Conservation (phyloP, 2,329 filamentous ascomycete species). For the Colletotrichum viniferum region DNA sequence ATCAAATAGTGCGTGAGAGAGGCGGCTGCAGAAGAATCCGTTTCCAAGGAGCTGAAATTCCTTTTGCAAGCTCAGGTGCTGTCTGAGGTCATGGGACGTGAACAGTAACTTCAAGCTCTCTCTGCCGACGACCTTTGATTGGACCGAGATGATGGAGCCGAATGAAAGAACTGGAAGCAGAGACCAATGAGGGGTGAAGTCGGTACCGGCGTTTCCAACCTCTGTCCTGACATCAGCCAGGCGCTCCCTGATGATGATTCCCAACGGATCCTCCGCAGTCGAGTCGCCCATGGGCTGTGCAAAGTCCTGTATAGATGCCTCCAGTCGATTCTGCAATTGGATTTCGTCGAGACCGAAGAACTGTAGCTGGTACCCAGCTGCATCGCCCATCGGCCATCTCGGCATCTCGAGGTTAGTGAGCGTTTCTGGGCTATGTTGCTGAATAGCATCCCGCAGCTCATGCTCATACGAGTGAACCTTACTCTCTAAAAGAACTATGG, state of each 20-base stretch:
- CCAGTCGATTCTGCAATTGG: slow-evolving; percentile 51
- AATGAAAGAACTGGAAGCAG: slow-evolving; percentile 75
- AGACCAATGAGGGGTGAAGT: slow-evolving; percentile 60
- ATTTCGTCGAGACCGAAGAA: slow-evolving; percentile 54
- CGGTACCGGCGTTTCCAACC: slow-evolving; percentile 17
- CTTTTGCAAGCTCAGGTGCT: slow-evolving; percentile 76
- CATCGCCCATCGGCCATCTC: background rate
- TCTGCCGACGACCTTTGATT: slow-evolving; percentile 78
- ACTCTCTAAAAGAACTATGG: slow-evolving; percentile 67
- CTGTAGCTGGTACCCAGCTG: slow-evolving; percentile 34
- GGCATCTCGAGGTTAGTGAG: background rate
- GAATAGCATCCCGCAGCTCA: slow-evolving; percentile 39
- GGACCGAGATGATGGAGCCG: slow-evolving; percentile 72
- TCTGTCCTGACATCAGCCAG: slow-evolving; percentile 31
- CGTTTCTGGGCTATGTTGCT: background rate
- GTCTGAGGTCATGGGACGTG: slow-evolving; percentile 69
- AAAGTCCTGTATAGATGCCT: slow-evolving; percentile 55
- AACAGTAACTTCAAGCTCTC: slow-evolving; percentile 80
- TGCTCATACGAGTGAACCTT: slow-evolving; percentile 61
- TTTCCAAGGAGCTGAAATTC: slow-evolving; percentile 86
- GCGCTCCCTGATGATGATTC: slow-evolving; percentile 27
- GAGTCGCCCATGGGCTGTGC: slow-evolving; percentile 36
- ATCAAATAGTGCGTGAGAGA: slow-evolving; percentile 85
- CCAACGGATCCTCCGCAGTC: slow-evolving; percentile 22
- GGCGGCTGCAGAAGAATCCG: slow-evolving; percentile 78